Evolutionary conservation across 2,329 filamentous ascomycete genomes (phyloP), one percentile per base, ranked within the genome.

Genomic region (Venturia oleaginea): DNA sequence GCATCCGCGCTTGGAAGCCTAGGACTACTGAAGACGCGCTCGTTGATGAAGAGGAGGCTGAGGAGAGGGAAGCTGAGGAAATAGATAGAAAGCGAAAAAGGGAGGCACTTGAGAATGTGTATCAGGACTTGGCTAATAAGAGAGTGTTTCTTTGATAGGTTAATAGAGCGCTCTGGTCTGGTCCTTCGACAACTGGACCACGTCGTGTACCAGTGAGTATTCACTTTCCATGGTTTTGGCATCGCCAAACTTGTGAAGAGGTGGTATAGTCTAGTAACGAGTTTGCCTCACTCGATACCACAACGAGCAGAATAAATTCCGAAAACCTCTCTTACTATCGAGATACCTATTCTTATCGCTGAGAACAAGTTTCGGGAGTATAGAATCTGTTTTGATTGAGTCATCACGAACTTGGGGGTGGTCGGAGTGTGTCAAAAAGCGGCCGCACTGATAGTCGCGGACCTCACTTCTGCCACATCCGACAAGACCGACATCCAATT

Each of bases 1-100:
- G 87, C 62, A 93, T 97, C 65, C 83, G 88, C 55, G 84, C 84
- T 4, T 97, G 93, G 92, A 81, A 82, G 69, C 89, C 90, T 2
- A 78, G 79, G 76, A 84, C 68, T 72, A 83, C 68, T 68, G 75
- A 85, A 61, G 78, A 79, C 6, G 71, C 72, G 37, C 79, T 81
- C 40, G 77, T 78, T 34, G 74, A 76, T 55, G 77, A 80, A 43
- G 71, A 74, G 40, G 71, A 73, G 15, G 72, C 75, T n/a, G 69
- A 68, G 32, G 70, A 71, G 37, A 70, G 72, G 42, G 72, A 71
- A 13, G 72, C 74, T 6, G 73, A 75, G 19, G 76, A 78, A 43
- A 72, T 75, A 13, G 76, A 76, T 62, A 82, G 79, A 67, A 86
- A 86, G 69, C 81, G 84, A 68, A 96, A 96, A 77, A 81, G 91